Base-by-base conservation (phyloP, 306 rosid species). In the Notholithocarpus densiflorus region DNA sequence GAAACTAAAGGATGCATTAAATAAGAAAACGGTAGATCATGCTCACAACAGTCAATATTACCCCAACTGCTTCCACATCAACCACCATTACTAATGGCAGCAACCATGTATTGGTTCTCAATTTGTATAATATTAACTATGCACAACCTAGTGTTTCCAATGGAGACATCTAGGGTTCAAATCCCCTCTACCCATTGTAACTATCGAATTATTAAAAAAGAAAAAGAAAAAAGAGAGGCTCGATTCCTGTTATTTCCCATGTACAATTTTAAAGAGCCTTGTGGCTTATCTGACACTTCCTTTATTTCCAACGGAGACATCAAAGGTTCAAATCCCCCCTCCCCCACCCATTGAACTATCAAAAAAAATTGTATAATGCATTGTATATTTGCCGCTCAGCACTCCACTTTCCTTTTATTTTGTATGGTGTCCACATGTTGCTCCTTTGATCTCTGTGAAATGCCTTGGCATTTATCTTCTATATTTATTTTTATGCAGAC, bases 401-500 rank as follows among this genome's bases (percentile, higher is more conserved):
- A 48, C 53, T 48, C 53, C 72, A 29, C 18, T 48, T 78, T 34
- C 57, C 17, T 68, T 10, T 37, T 40, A 9, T 72, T 4, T 11
- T 4, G 13, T 66, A 24, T 68, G 4, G 4, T 64, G 34, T 48
- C 52, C 57, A 7, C 19, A 34, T 77, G 48, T 20, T 56, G 23
- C 24, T 56, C 40, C 18, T 78, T 56, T 59, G 15, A 43, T 76
- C 52, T 56, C 15, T 75, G 14, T 75, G 56, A 24, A 48, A 34
- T 70, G 48, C 56, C 40, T 45, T 55, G 15, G 29, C 64, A 56
- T 24, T 73, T 69, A 65, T 52, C 60, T 74, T 19, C 69, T 23
- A 60, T 72, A 65, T 66, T 32, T 71, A 29, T 60, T 5, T 73
- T 27, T 75, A 11, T 53, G 80, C 71, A 94, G 98, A 89, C 85